Conservation (phyloP, 106 monocot species). For the Alisma plantagoaquatica region DNA sequence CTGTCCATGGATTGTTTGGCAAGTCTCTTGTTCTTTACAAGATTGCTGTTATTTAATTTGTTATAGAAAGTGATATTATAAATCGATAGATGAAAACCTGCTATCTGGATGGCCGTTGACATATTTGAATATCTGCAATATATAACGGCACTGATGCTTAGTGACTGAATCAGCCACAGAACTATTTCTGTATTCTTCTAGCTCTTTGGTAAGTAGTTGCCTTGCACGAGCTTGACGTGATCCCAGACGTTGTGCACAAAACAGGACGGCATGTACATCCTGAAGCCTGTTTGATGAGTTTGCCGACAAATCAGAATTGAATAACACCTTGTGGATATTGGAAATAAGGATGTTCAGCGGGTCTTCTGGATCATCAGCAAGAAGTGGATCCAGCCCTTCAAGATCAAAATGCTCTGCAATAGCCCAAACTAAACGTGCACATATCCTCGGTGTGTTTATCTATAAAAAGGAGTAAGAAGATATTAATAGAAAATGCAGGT, state of each 20-base stretch:
- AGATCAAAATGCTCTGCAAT: constrained; percentile 93
- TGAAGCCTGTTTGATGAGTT: constrained; percentile 78
- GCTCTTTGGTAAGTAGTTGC: constrained; percentile 83
- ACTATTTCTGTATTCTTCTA: constrained; percentile 84
- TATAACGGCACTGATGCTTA: constrained; percentile 93
- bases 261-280: constrained; percentile 82
- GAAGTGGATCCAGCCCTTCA: constrained; percentile 94
- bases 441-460: constrained; percentile 91
- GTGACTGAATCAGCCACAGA: constrained; percentile 74
- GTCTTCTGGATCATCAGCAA: constrained; percentile 98
- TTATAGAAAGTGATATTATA: too few species aligned
- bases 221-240: constrained; percentile 79
- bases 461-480: constrained; percentile 14
- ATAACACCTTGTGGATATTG: constrained; percentile 83
- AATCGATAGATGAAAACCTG: too few species aligned
- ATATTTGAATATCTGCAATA: constrained; percentile 91
- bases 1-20: too few species aligned
- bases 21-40: too few species aligned
- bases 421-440: constrained; percentile 82
- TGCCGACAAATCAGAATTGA: constrained; percentile 73
- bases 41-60: too few species aligned
- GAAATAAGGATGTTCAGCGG: constrained; percentile 85
- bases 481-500: background rate
- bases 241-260: constrained; percentile 72
- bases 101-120: constrained; percentile 57